phyloP scores from a whole-genome alignment of 1,139 yeast species.

The Sugiyamaella japonica region DNA sequence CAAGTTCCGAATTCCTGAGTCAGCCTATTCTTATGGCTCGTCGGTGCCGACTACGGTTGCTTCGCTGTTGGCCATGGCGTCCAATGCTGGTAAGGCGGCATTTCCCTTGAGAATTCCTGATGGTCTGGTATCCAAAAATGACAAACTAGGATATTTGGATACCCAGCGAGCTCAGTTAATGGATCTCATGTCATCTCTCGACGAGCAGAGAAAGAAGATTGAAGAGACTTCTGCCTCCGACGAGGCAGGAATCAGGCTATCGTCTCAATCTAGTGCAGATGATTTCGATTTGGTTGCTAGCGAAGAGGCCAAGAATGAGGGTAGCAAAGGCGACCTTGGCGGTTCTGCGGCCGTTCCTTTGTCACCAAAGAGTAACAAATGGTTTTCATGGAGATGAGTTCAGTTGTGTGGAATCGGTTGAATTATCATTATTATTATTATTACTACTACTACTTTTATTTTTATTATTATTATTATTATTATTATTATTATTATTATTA shows the following conservation, averaged over 20 bases:
- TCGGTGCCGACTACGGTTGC: not conserved
- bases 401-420: not conserved
- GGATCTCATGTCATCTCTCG: constrained; percentile 26
- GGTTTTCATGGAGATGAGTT: constrained; percentile 28
- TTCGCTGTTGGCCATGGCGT: constrained; percentile 1
- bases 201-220: constrained; percentile 28
- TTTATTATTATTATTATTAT: not conserved
- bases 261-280: constrained; percentile 13
- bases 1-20: constrained; percentile 33
- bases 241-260: not conserved
- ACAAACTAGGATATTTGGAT: constrained; percentile 25
- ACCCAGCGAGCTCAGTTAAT: constrained; percentile 27
- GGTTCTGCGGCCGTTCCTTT: not conserved
- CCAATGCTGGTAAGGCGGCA: constrained; percentile 11
- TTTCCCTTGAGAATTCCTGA: constrained; percentile 17
- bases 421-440: constrained; percentile 5
- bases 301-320: constrained; percentile 27
- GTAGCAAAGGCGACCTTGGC: constrained; percentile 5
- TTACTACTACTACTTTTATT: constrained; percentile 1
- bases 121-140: constrained; percentile 23
- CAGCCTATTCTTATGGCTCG: constrained; percentile 14
- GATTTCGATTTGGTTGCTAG: constrained; percentile 34
- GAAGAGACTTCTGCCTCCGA: constrained; percentile 16
- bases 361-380: constrained; percentile 20
- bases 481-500: constrained; percentile 6